Percentiles rank a stretch among this genome's conserved stretches.
Conservation (phyloP, 2,329 filamentous ascomycete genomes). For the Trichophyton mentagrophytes region DNA sequence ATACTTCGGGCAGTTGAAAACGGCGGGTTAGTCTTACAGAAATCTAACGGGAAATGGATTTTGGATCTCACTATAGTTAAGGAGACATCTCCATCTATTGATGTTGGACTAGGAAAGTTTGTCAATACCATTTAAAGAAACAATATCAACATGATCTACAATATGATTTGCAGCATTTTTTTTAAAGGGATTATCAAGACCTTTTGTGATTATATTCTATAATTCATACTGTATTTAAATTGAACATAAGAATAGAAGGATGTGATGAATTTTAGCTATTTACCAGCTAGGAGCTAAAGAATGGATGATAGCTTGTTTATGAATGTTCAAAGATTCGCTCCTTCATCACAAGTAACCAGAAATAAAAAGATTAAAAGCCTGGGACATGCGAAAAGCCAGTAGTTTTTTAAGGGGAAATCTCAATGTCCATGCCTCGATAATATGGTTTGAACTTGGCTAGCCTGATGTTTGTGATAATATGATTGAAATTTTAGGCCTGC, state of each 20-base stretch:
- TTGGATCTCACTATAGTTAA: conserved; percentile 13
- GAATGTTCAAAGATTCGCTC: not conserved
- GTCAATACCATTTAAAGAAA: not conserved
- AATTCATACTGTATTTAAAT: too few species aligned
- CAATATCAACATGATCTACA: not conserved
- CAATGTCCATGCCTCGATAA: not conserved
- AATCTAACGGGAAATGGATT: conserved; percentile 30
- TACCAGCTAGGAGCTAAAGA: not conserved
- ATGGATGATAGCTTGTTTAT: not conserved
- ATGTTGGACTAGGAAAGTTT: not conserved
- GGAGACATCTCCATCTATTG: not conserved
- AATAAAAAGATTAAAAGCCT: not conserved
- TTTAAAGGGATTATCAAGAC: too few species aligned
- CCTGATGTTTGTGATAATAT: not conserved
- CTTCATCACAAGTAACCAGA: not conserved
- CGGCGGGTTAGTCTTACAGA: conserved; percentile 30
- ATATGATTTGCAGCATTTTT: too few species aligned
- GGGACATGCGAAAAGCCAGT: not conserved
- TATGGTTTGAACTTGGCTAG: not conserved
- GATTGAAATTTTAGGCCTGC: not conserved
- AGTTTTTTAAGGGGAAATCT: not conserved
- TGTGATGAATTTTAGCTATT: not conserved
- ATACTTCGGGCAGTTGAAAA: conserved; percentile 26
- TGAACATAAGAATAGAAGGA: not conserved
- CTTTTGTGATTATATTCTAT: too few species aligned